These are phyloP conservation scores for Dactylellina leptospora DNA, from an alignment of 2,329 filamentous ascomycete species.

Conservation along the genomic window DNA sequence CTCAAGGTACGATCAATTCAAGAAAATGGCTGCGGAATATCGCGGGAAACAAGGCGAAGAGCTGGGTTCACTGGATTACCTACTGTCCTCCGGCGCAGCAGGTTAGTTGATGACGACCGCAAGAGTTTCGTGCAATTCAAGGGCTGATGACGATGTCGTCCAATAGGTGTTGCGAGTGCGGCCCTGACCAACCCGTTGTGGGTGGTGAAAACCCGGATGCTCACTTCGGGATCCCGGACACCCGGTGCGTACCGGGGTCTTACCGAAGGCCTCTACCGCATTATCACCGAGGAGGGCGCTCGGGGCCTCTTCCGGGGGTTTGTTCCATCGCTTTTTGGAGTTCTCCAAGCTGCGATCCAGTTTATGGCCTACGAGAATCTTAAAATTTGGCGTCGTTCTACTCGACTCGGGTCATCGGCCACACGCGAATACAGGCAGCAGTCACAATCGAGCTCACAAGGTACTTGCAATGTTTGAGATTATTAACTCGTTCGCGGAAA, in stretches of 20 bases:
- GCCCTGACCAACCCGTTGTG: conserved; percentile 92
- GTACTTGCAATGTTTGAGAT: too few species aligned
- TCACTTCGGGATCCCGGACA: conserved; percentile 78
- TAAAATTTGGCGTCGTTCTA: conserved; percentile 62
- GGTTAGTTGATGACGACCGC: conserved; percentile 38
- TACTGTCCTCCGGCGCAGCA: conserved; percentile 57
- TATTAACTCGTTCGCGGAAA: neutral
- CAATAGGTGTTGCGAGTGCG: conserved; percentile 66
- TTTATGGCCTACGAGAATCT: conserved; percentile 91
- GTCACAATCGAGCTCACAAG: conserved; percentile 26
- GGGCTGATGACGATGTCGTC: conserved; percentile 74
- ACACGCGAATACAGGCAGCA: conserved; percentile 28
- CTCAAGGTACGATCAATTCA: conserved; percentile 62
- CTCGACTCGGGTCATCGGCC: conserved; percentile 28
- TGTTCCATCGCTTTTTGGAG: conserved; percentile 81
- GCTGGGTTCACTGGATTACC: conserved; percentile 56
- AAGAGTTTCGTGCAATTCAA: neutral
- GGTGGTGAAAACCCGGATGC: conserved; percentile 98
- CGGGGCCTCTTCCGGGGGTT: conserved; percentile 88
- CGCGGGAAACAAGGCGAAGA: conserved; percentile 47
- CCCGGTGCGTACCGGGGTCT: conserved; percentile 82
- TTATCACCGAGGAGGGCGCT: conserved; percentile 76
- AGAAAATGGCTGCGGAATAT: conserved; percentile 50
- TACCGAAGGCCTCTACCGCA: conserved; percentile 72
- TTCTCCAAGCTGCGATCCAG: conserved; percentile 91